Evolutionary conservation across 2,329 filamentous ascomycete species (phyloP), one percentile per base, ranked within the genome.

Genomic region (Xylaria sp.): DNA sequence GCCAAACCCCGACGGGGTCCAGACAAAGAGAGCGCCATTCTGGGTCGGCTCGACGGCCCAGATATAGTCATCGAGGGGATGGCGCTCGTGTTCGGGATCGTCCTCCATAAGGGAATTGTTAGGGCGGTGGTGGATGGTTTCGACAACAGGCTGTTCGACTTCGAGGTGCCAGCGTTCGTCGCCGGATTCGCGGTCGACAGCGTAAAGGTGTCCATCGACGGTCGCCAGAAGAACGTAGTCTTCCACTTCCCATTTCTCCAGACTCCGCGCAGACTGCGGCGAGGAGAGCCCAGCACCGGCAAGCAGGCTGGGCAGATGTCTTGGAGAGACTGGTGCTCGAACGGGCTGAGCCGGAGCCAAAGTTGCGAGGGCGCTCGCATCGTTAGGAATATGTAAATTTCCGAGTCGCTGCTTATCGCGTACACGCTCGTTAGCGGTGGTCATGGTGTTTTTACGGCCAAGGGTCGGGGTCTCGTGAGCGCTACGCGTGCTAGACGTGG

Each of bases 231-330:
- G 91, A 79, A 97, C 90, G 85, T 97, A 96, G 82, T 97, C 92
- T 90, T 97, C 93, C 78, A 97, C 92, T 89, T 97, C 91, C 93
- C 93, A 97, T 79, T 97, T 93, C 85, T 92, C 89, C 84, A 97
- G 82, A 82, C 89, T 95, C 86, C 93, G 92, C 92, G 92, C 93
- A 89, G 83, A 82, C 73, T 90, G 88, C 88, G 88, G 89, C 89
- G 90, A 87, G 79, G 88, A 84, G 75, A 89, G 80, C 68, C 86
- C 86, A 73, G 82, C 80, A 73, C 81, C 78, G 52, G 76, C 64
- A 53, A 69, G 72, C 62, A 74, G 75, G 71, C 81, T 82, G 76
- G 82, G 84, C 72, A 80, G 78, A 71, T 78, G 72, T 72, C 85
- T 84, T 82, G 85, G 86, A 85, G 85, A 85, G 76, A 75, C 76